Conservation (phyloP, 2,329 filamentous ascomycete species). For the Fusarium sp. region DNA sequence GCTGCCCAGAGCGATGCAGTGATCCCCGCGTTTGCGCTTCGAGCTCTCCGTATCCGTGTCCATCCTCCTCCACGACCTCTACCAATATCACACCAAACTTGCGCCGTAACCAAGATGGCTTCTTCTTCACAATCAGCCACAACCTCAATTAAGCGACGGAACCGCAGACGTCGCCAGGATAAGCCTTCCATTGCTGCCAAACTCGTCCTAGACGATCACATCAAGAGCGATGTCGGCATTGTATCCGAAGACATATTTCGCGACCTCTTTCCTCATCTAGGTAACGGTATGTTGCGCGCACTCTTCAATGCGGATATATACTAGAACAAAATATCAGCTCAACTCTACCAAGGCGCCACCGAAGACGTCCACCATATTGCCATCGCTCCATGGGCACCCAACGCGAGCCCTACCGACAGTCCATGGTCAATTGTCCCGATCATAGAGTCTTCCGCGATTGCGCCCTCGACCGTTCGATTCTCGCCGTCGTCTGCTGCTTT, state of each 20-base stretch:
- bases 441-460: conserved; percentile 72
- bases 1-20: conserved; percentile 31
- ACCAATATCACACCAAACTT: conserved; percentile 7
- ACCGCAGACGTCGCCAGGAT: conserved; percentile 72
- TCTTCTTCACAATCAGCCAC: conserved; percentile 49
- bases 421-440: conserved; percentile 91
- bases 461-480: conserved; percentile 85
- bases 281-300: conserved; percentile 62
- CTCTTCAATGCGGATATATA: neutral
- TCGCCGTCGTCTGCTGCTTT: conserved; percentile 80
- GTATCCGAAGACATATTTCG: conserved; percentile 88
- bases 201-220: conserved; percentile 86
- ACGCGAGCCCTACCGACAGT: conserved; percentile 70
- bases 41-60: conserved; percentile 23
- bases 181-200: conserved; percentile 84
- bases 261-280: conserved; percentile 80
- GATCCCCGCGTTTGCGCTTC: conserved; percentile 38
- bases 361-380: conserved; percentile 73
- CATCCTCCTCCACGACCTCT: conserved; percentile 23
- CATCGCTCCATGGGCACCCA: conserved; percentile 80
- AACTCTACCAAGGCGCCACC: conserved; percentile 40
- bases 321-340: conserved; percentile 19
- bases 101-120: conserved; percentile 47
- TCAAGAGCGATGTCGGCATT: conserved; percentile 88
- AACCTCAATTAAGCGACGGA: conserved; percentile 57